Evolutionary conservation across 2,329 filamentous ascomycete species (phyloP), one percentile per base, ranked within the genome.

Genomic region (Daldinia sp.): DNA sequence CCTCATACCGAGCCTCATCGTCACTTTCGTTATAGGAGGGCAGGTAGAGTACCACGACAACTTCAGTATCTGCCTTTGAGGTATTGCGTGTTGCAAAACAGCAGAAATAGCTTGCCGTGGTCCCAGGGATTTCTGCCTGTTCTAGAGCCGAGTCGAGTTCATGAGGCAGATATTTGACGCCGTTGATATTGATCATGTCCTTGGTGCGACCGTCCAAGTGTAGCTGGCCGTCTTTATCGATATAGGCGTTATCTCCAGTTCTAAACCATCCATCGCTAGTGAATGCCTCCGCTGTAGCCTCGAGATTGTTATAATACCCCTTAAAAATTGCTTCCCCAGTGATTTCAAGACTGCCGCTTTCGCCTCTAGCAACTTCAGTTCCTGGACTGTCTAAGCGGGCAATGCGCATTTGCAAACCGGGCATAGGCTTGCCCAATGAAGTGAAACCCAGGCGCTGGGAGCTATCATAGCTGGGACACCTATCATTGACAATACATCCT

Each of bases 261-360:
- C 68, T 69, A 63, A 83, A 84, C 81, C 82, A 84, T 2, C 79
- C 79, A 69, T 83, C 81, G 6, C 0, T 84, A 79, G 86, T 88
- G 60, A 90, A 82, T 0, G 86, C 86, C 33, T 88, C 84, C 13
- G 72, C 75, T 0, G 90, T 92, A 1, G 87, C 88, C 54, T 84
- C 79, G 0, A 82, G 80, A 60, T 90, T 89, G 56, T 82, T 81
- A 84, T 87, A 90, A 74, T 92, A 92, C 2, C 86, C 85, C 65
- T 87, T 85, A 82, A 91, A 91, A 9, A 92, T 81, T 46, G 89
- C 88, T 0, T 85, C 84, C 1, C 84, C 88, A 4, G 82, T 82
- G 1, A 91, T 80, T 82, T 87, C 88, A 13, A 92, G 81, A 75
- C 90, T 85, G 1, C 90, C 89, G 7, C 82, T 76, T 28, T 78